A percentile compares a stretch with the other conserved stretches of the same genome.
These are phyloP conservation scores for Arabis alpina DNA, from an alignment of 345 rosid species.

Conservation along the genomic window DNA sequence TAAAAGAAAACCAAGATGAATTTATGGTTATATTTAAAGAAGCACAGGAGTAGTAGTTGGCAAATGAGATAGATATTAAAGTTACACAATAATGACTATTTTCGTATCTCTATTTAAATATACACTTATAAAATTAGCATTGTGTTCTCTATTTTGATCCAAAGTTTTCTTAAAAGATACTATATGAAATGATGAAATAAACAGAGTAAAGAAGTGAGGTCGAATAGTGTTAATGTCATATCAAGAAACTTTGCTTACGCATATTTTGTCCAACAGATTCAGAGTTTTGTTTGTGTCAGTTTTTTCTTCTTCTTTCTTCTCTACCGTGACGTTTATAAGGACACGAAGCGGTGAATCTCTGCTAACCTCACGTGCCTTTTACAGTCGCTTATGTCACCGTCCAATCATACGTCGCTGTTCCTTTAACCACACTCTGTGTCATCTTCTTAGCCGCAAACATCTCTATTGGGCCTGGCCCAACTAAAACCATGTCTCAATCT, in stretches of 20 bases:
- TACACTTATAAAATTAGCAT: neutral
- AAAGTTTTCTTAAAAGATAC: too few relatives aligned
- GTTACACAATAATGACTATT: constrained; percentile 24
- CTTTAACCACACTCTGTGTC: constrained; percentile 4
- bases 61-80: constrained; percentile 18
- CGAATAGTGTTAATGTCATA: constrained; percentile 40
- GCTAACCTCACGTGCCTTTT: constrained; percentile 35
- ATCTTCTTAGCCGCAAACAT: neutral
- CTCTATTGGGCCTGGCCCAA: constrained; percentile 30
- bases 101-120: constrained; percentile 15
- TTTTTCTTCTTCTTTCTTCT: constrained; percentile 17
- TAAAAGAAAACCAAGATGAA: neutral
- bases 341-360: constrained; percentile 39
- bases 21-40: constrained; percentile 25
- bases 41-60: constrained; percentile 35
- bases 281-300: constrained; percentile 41
- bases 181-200: constrained; percentile 2
- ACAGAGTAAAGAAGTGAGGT: constrained; percentile 20
- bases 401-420: constrained; percentile 41
- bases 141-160: neutral
- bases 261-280: constrained; percentile 39
- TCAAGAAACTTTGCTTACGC: constrained; percentile 36
- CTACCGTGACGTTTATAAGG: constrained; percentile 41
- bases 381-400: constrained; percentile 45
- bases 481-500: too few relatives aligned